Evolutionary conservation across 371 early-diverging fungal species (phyloP).

Genomic region (Apophysomyces elegans): DNA sequence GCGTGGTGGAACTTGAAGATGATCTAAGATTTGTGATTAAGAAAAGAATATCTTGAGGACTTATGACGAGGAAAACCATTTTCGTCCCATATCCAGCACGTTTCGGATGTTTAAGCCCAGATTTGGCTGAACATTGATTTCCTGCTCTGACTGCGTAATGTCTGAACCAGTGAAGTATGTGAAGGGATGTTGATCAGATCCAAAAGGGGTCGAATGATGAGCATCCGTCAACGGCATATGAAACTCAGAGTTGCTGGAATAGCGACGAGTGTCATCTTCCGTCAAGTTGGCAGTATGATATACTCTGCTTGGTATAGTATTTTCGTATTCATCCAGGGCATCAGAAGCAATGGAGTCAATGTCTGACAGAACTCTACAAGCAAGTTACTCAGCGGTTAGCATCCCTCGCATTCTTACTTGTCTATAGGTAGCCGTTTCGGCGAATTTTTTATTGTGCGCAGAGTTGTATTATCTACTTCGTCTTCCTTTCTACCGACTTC

Average conservation of each 20-base stretch:
- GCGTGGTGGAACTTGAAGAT: neutral
- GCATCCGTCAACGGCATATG: slow-evolving; percentile 25
- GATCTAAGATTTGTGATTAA: neutral
- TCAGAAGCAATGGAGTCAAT: slow-evolving; percentile 47
- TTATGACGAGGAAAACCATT: slow-evolving; percentile 19
- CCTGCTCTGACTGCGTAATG: slow-evolving; percentile 7
- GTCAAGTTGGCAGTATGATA: slow-evolving; percentile 4
- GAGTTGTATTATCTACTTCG: slow-evolving; percentile 24
- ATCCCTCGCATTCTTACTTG: slow-evolving; percentile 19
- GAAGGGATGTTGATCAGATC: slow-evolving; percentile 45
- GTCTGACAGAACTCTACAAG: slow-evolving; percentile 21
- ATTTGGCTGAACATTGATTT: slow-evolving; percentile 3
- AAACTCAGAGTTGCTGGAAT: slow-evolving; percentile 27
- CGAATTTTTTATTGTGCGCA: slow-evolving; percentile 17
- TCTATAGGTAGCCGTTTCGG: slow-evolving; percentile 3
- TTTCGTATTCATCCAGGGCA: slow-evolving; percentile 43
- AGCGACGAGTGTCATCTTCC: slow-evolving; percentile 21
- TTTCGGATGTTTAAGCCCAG: slow-evolving; percentile 24
- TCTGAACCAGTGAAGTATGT: slow-evolving; percentile 32
- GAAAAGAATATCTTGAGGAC: neutral
- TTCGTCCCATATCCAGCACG: slow-evolving; percentile 34
- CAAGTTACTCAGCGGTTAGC: neutral
- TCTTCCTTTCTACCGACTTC: slow-evolving; percentile 22
- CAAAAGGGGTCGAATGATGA: slow-evolving; percentile 36
- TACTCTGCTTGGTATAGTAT: slow-evolving; percentile 11